Percentiles rank a stretch among this genome's conserved stretches.
Conservation (phyloP, 2,329 filamentous ascomycete species). For the Fusarium buharicum region DNA sequence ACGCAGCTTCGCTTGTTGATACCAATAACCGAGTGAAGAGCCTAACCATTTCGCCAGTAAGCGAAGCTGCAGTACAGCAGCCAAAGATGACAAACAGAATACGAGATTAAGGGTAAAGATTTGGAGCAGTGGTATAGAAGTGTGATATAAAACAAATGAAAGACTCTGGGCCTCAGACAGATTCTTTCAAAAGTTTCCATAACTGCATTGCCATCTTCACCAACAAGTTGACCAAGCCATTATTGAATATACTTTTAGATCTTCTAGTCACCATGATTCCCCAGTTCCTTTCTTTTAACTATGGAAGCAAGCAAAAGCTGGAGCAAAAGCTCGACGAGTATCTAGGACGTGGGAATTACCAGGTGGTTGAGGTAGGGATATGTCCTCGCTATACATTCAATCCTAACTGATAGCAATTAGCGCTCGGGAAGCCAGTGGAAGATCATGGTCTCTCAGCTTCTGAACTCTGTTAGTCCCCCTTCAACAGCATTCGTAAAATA, state of each 20-base stretch:
- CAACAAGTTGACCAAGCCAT: not conserved
- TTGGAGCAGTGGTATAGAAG: too few species aligned
- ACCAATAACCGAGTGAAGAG: not conserved
- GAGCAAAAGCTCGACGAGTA: not conserved
- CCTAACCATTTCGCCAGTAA: not conserved
- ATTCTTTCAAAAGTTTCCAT: not conserved
- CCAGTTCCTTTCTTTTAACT: not conserved
- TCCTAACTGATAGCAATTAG: not conserved
- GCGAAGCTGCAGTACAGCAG: not conserved
- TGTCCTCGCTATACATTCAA: too few species aligned
- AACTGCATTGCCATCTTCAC: not conserved
- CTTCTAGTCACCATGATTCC: not conserved
- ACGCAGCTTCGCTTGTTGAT: not conserved
- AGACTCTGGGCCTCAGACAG: not conserved
- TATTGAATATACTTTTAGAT: too few species aligned
- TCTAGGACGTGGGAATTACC: not conserved
- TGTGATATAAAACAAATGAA: not conserved
- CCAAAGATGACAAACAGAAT: too few species aligned
- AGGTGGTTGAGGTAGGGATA: not conserved
- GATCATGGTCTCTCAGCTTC: not conserved
- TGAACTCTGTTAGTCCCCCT: not conserved
- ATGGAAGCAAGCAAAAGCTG: not conserved
- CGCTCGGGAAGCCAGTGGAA: not conserved
- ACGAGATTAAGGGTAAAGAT: too few species aligned
- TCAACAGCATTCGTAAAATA: not conserved